These are phyloP conservation scores for Clavispora phyllophila DNA, from an alignment of 805 yeast species.

Conservation along the genomic window DNA sequence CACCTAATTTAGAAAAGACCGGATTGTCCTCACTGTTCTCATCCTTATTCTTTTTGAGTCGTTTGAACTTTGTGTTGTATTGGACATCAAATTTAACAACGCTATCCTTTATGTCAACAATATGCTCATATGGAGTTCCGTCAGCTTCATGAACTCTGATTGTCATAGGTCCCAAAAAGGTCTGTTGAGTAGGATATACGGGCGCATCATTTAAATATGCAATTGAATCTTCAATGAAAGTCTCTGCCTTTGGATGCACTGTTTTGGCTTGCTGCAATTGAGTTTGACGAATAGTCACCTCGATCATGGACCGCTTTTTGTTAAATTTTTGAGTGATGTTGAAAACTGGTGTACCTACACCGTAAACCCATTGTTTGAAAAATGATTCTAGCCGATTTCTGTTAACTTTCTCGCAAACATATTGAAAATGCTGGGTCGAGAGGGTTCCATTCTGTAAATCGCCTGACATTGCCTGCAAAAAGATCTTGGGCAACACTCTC, in stretches of 20 bases:
- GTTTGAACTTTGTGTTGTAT: slow-evolving; percentile 88
- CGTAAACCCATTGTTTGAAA: slow-evolving; percentile 90
- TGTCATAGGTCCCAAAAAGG: slow-evolving; percentile 92
- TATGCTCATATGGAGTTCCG: slow-evolving; percentile 98
- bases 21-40: slow-evolving; percentile 27
- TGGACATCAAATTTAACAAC: slow-evolving; percentile 88
- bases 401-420: slow-evolving; percentile 92
- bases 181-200: slow-evolving; percentile 35
- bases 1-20: slow-evolving; percentile 64
- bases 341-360: slow-evolving; percentile 84
- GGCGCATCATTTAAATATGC: slow-evolving; percentile 40
- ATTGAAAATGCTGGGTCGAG: slow-evolving; percentile 80
- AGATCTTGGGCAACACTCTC: slow-evolving; percentile 85
- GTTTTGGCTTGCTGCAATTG: slow-evolving; percentile 58
- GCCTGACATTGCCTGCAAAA: slow-evolving; percentile 92
- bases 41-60: slow-evolving; percentile 60
- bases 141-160: slow-evolving; percentile 96
- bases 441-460: slow-evolving; percentile 75
- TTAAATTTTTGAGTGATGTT: slow-evolving; percentile 88
- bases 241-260: slow-evolving; percentile 30
- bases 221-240: slow-evolving; percentile 44
- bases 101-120: slow-evolving; percentile 82
- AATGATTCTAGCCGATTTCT: slow-evolving; percentile 77
- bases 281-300: slow-evolving; percentile 88
- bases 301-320: slow-evolving; percentile 88